Conservation (phyloP, 805 yeast species). For the Schizosaccharomyces osmophilus region DNA sequence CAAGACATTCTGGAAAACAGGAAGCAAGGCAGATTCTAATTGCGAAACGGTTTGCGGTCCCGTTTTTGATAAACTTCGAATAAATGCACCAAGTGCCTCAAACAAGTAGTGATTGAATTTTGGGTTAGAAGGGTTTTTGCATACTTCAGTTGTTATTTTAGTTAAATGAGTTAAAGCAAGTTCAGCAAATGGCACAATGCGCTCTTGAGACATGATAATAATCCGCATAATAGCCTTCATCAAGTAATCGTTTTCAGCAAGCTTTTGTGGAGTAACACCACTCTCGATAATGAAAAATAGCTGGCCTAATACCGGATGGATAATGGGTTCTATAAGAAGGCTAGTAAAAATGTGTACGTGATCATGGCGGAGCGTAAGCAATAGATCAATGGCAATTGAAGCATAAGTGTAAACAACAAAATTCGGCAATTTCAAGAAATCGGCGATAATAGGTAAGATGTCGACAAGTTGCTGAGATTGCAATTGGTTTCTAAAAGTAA, state of each 20-base stretch:
- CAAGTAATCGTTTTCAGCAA: constrained; percentile 84
- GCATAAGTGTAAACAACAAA: constrained; percentile 83
- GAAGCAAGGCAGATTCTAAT: constrained; percentile 33
- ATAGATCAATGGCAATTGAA: constrained; percentile 75
- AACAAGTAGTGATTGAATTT: constrained; percentile 73
- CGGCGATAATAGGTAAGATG: constrained; percentile 53
- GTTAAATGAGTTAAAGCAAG: constrained; percentile 40
- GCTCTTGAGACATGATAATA: constrained; percentile 41
- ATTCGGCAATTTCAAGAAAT: constrained; percentile 37
- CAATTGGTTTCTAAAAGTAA: constrained; percentile 75
- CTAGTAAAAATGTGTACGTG: constrained; percentile 42
- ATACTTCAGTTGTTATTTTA: constrained; percentile 40
- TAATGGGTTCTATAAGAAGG: constrained; percentile 40
- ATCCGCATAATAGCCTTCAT: constrained; percentile 60
- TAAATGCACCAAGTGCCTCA: constrained; percentile 60
- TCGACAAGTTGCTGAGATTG: constrained; percentile 62
- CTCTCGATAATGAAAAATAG: constrained; percentile 42
- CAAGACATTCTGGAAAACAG: constrained; percentile 39
- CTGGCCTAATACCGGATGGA: constrained; percentile 35
- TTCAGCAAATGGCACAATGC: constrained; percentile 13
- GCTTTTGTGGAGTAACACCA: constrained; percentile 53
- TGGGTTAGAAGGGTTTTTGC: constrained; percentile 88
- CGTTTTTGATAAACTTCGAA: constrained; percentile 25
- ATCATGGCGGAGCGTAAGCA: constrained; percentile 41
- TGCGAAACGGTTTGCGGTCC: constrained; percentile 15